Percentiles rank a stretch among this genome's conserved stretches.
Evolutionary conservation across 2,329 filamentous ascomycete species (phyloP).

Genomic region (Beauveria australis): DNA sequence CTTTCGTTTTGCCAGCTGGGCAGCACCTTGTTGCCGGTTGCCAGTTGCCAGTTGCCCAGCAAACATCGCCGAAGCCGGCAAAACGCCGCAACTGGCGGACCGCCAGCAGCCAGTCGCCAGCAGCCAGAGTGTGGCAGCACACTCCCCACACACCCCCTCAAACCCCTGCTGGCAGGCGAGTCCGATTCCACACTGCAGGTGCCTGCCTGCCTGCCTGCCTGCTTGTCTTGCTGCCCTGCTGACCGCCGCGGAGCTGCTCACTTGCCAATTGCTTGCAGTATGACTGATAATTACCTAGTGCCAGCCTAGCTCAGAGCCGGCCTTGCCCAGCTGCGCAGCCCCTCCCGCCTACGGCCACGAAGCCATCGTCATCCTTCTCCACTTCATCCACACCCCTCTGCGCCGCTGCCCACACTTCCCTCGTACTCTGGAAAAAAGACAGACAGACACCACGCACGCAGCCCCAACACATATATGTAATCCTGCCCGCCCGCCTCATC

Average conservation of each 20-base stretch:
- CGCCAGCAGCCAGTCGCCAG: no score
- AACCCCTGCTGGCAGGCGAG: neutral
- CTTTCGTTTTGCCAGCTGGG: conserved; percentile 5
- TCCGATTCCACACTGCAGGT: neutral
- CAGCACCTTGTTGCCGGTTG: no score
- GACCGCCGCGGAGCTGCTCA: neutral
- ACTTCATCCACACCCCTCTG: neutral
- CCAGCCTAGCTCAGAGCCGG: neutral
- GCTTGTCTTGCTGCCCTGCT: neutral
- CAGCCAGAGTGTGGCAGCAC: no score
- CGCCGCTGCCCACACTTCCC: neutral
- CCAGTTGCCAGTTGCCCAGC: no score
- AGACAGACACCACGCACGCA: neutral
- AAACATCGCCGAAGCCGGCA: neutral
- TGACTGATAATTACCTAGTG: neutral
- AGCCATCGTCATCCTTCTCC: conserved; percentile 11
- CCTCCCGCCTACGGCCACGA: neutral
- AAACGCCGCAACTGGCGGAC: neutral
- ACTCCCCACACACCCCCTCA: neutral
- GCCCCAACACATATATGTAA: conserved; percentile 10
- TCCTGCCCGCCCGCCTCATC: conserved; percentile 7
- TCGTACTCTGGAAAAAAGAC: neutral
- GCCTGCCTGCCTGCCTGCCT: no score
- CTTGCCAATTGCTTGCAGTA: neutral
- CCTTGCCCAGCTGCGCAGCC: neutral